Percentiles rank a stretch among this genome's conserved stretches.
Conservation (phyloP, 805 yeast species). For the Metschnikowia borealis region DNA sequence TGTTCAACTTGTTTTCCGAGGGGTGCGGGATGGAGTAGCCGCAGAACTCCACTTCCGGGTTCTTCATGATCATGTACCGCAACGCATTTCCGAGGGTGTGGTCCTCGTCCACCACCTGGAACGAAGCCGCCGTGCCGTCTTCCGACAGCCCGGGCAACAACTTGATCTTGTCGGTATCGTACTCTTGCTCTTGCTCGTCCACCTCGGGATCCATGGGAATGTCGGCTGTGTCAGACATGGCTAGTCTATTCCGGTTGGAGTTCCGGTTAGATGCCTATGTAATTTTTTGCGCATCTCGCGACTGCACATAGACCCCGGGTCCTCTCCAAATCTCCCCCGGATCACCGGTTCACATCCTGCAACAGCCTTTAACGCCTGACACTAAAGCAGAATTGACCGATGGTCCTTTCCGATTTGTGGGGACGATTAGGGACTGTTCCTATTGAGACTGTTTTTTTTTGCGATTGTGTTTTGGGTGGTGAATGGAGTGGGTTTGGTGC, state of each 20-base stretch:
- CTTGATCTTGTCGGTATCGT: conserved; percentile 55
- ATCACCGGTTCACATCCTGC: too few relatives aligned
- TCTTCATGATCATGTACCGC: conserved; percentile 92
- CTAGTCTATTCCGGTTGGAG: too few relatives aligned
- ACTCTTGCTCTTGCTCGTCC: conserved; percentile 39
- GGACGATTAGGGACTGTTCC: too few relatives aligned
- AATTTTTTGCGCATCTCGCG: not conserved
- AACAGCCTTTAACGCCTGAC: too few relatives aligned
- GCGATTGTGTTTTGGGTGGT: too few relatives aligned
- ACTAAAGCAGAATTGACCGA: too few relatives aligned
- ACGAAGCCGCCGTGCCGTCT: conserved; percentile 93
- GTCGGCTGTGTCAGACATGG: conserved; percentile 19
- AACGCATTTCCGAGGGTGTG: conserved; percentile 94
- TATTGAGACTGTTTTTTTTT: too few relatives aligned
- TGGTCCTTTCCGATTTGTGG: too few relatives aligned
- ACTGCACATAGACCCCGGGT: not conserved
- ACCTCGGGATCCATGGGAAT: conserved; percentile 22
- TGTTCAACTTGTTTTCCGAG: conserved; percentile 81
- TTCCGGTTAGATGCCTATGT: too few relatives aligned
- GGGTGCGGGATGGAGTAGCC: conserved; percentile 99
- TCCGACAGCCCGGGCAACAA: conserved; percentile 83
- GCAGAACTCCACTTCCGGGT: conserved; percentile 96
- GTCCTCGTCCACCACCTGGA: conserved; percentile 90
- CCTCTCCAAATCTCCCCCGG: too few relatives aligned
- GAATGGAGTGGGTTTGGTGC: too few relatives aligned